These are phyloP conservation scores for Colletotrichum simmondsii DNA, from an alignment of 2,329 filamentous ascomycete genomes.

Conservation along the genomic window DNA sequence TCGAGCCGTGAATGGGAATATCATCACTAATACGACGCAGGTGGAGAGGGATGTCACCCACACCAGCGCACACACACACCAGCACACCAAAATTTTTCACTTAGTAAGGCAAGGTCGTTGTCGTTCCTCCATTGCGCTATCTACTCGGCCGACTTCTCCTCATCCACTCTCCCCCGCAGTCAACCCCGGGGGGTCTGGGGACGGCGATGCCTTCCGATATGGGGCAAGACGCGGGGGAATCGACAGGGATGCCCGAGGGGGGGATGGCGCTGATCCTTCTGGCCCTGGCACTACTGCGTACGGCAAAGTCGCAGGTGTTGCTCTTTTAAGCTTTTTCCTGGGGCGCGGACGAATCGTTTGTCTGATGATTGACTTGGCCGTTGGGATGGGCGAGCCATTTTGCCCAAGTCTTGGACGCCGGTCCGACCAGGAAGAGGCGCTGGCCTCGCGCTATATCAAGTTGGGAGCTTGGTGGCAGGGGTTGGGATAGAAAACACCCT, in stretches of 20 bases:
- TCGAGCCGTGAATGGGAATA: conserved; percentile 3
- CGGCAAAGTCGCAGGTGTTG: conserved; percentile 15
- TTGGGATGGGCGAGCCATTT: neutral
- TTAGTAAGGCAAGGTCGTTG: neutral
- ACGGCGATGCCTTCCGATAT: conserved; percentile 28
- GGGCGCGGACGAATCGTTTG: conserved; percentile 15
- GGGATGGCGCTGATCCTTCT: conserved; percentile 14
- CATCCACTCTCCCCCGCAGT: conserved; percentile 20
- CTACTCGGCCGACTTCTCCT: neutral
- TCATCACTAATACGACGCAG: conserved; percentile 22
- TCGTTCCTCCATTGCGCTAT: neutral
- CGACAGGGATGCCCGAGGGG: conserved; percentile 12
- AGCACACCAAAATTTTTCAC: neutral
- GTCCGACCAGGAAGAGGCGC: neutral
- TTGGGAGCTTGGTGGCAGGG: neutral
- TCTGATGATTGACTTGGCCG: neutral
- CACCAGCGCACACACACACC: neutral
- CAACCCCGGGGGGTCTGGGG: conserved; percentile 4
- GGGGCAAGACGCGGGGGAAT: conserved; percentile 31
- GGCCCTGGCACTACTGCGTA: conserved; percentile 17
- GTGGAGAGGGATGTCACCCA: conserved; percentile 25
- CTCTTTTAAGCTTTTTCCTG: conserved; percentile 16
- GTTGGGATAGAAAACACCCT: neutral
- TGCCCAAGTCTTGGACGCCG: neutral
- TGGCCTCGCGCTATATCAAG: neutral